A percentile compares a stretch with the other conserved stretches of the same genome.
phyloP scores from a whole-genome alignment of 2,329 filamentous ascomycete species.

The Thielaviopsis populi region DNA sequence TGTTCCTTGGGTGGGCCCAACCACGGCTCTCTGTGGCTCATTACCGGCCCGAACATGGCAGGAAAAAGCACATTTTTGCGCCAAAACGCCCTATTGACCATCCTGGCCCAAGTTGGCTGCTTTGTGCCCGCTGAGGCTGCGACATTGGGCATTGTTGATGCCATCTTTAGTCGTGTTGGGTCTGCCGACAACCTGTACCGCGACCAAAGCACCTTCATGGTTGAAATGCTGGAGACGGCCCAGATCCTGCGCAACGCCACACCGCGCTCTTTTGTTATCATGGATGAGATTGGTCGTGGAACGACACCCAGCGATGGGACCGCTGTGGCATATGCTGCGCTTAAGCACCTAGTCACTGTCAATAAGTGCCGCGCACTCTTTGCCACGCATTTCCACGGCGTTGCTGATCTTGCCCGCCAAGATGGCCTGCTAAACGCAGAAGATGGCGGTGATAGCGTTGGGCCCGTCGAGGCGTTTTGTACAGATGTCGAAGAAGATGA shows the following conservation, averaged over 20 bases:
- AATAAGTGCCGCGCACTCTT: conserved; percentile 75
- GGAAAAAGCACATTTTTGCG: conserved; percentile 93
- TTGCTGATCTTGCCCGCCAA: conserved; percentile 51
- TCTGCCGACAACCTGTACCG: conserved; percentile 90
- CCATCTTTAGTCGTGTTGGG: conserved; percentile 84
- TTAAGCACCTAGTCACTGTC: conserved; percentile 65
- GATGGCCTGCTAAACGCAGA: conserved; percentile 18
- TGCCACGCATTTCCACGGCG: conserved; percentile 81
- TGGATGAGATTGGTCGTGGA: conserved; percentile 93
- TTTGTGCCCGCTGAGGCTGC: conserved; percentile 84
- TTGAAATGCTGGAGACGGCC: conserved; percentile 96
- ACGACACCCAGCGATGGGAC: conserved; percentile 87
- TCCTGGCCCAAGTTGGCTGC: conserved; percentile 81
- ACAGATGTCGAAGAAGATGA: conserved; percentile 72
- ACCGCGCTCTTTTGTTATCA: conserved; percentile 75
- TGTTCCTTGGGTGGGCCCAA: conserved; percentile 53
- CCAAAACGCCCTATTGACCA: conserved; percentile 87
- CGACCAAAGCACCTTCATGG: conserved; percentile 97
- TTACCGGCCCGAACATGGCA: conserved; percentile 92
- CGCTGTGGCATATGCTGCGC: conserved; percentile 75
- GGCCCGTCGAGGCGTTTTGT: conserved; percentile 57
- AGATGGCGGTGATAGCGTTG: neutral
- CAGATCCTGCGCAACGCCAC: conserved; percentile 79
- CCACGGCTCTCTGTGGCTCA: conserved; percentile 47
- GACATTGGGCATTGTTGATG: conserved; percentile 81